These are phyloP conservation scores for Pseudogymnoascus sp. DNA, from an alignment of 2,329 filamentous ascomycete genomes.

Conservation along the genomic window DNA sequence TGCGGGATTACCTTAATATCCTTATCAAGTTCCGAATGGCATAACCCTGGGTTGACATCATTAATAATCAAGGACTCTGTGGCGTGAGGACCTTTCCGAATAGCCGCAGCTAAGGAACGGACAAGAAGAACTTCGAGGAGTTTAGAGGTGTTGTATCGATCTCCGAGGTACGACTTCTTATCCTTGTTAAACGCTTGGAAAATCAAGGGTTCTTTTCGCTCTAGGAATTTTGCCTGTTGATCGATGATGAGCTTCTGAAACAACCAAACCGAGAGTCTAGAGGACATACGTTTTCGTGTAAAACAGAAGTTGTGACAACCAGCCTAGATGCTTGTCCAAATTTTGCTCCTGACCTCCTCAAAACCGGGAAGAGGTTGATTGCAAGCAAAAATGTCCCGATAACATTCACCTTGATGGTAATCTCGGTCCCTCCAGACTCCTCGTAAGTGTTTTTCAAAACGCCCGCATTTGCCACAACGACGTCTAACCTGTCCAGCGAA, in stretches of 20 bases:
- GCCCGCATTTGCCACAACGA: conserved; percentile 18
- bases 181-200: conserved; percentile 3
- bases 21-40: conserved; percentile 25
- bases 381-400: conserved; percentile 40
- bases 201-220: conserved; percentile 23
- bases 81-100: conserved; percentile 17
- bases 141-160: conserved; percentile 31
- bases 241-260: not conserved
- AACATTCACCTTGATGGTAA: conserved; percentile 41
- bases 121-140: conserved; percentile 29
- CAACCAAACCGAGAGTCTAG: not conserved
- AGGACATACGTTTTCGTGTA: conserved; percentile 26
- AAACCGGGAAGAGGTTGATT: conserved; percentile 36
- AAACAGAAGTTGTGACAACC: conserved; percentile 34
- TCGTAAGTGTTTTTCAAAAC: conserved; percentile 13
- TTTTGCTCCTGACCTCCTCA: conserved; percentile 31
- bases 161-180: conserved; percentile 10
- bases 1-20: not conserved
- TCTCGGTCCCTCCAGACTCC: conserved; percentile 32
- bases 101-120: conserved; percentile 26
- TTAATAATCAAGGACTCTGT: conserved; percentile 28
- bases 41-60: conserved; percentile 30
- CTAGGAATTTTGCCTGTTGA: conserved; percentile 30
- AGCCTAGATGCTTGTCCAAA: conserved; percentile 29
- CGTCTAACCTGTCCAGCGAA: conserved; percentile 15